Evolutionary conservation across 352 stramenopile genomes (phyloP), one percentile per base, ranked within the genome.

Genomic region (Phytophthora hibernalis): DNA sequence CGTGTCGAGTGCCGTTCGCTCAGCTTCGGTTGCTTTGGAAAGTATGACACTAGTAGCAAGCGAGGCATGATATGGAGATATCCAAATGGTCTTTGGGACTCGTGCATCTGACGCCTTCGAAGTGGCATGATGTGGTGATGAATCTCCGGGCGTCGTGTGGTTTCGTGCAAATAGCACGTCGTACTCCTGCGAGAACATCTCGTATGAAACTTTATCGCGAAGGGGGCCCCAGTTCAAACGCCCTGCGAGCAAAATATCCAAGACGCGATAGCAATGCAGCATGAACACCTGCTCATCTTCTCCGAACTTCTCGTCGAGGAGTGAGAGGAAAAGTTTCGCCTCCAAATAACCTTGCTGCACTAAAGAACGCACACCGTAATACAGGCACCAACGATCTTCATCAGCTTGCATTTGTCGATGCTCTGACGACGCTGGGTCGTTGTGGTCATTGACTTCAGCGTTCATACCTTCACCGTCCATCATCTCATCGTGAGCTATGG

Each of bases 291-390:
- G 76, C 52, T 95, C 88, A 61, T 98, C 95, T 72, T 98, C 92
- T 33, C 92, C 93, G 51, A 97, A 92, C 35, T 93, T 97, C 56
- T 98, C 93, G 48, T 98, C 94, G 0, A 98, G 76, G 15, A 98
- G 76, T 2, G 87, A 95, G 18, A 97, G 78, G 47, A 98, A 98
- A 0, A 98, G 65, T 49, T 93, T 95, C 0, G 92, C 92, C 40
- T 98, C 95, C 26, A 95, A 50, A 28, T 90, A 94, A 10, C 95
- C 91, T 57, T 95, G 81, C 13, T 90, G 78, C 0, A 98, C 80
- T 2, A 95, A 63, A 0, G 77, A 66, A 54, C 97, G 97, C 28
- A 96, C 86, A 0, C 94, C 94, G 53, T 98, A 98, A 67, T 98
- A 98, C 21, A 98, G 55, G 30, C 89, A 95, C 95, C 95, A 98